Base-by-base conservation (phyloP, 176 grass and related monocot species). In the Saccharum officinarum region DNA sequence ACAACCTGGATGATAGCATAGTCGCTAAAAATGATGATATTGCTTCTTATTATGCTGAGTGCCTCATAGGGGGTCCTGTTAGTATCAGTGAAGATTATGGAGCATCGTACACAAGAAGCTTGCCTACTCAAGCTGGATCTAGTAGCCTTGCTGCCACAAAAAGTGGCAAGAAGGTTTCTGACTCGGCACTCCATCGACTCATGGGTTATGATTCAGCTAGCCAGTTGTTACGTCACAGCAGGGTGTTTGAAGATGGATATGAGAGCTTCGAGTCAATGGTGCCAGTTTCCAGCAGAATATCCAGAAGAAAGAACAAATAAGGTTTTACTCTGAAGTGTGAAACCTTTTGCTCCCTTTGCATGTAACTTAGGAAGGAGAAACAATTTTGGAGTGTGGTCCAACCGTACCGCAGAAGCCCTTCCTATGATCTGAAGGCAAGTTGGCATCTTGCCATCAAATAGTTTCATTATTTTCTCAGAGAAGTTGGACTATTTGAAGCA, bases 171-270 rank as follows among this genome's bases (percentile, higher is more conserved):
- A 85, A 95, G 63, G 75, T 69, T 9, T 71, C 88, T 22, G 83
- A 86, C 34, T 86, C 79, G 0, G 72, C 85, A 37, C 94, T 99
- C 84, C 97, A 99, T 86, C 83, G 76, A 63, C 90, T 99, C 38
- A 94, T 99, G 97, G 97, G 97, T 45, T 99, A 99, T 84, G 87
- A 90, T 85, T 99, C 97, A 47, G 97, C 97, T 38, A 96, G 86
- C 14, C 93, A 99, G 42, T 85, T 99, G 67, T 75, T 99, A 73
- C 86, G 82, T 49, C 76, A 88, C 34, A 80, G 74, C 47, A 83
- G 59, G 41, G 80, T 84, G 37, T 75, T 82, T 57, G 92, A 92
- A 46, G 82, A 79, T 73, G 87, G 87, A 20, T 83, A 90, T 41
- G 92, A 94, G 46, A 94, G 88, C 45, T 90, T 92, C 11, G 92